phyloP scores from a whole-genome alignment of 2,329 filamentous ascomycete species.

The Neurospora sp. region DNA sequence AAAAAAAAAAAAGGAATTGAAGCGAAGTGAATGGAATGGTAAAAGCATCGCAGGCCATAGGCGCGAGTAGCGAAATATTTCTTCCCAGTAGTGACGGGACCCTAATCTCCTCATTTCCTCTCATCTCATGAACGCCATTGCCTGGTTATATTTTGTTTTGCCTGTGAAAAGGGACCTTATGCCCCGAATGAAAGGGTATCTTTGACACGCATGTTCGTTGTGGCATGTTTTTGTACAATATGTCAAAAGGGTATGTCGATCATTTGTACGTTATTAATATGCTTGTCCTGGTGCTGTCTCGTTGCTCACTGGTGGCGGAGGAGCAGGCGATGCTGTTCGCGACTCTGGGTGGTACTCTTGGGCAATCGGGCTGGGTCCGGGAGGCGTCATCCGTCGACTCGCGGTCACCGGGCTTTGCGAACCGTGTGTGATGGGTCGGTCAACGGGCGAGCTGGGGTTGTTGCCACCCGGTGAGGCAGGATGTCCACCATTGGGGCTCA shows the following conservation, averaged over 20 bases:
- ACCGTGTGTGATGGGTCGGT: not conserved
- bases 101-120: not conserved
- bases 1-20: not conserved
- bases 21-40: not conserved
- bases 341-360: not conserved
- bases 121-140: not conserved
- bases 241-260: not conserved
- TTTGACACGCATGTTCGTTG: not conserved
- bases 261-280: not conserved
- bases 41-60: not conserved
- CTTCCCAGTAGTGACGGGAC: not conserved
- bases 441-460: not conserved
- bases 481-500: not conserved
- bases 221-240: not conserved
- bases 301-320: not conserved
- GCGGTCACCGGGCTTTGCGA: not conserved
- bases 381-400: not conserved
- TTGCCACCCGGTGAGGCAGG: not conserved
- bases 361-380: not conserved
- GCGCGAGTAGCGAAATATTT: not conserved
- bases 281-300: not conserved
- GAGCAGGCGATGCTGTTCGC: not conserved
- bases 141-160: not conserved
- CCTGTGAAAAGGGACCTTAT: not conserved
- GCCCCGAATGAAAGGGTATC: not conserved